These are phyloP conservation scores for Babesia caballi DNA, from an alignment of 169 alveolate genomes.

Conservation along the genomic window DNA sequence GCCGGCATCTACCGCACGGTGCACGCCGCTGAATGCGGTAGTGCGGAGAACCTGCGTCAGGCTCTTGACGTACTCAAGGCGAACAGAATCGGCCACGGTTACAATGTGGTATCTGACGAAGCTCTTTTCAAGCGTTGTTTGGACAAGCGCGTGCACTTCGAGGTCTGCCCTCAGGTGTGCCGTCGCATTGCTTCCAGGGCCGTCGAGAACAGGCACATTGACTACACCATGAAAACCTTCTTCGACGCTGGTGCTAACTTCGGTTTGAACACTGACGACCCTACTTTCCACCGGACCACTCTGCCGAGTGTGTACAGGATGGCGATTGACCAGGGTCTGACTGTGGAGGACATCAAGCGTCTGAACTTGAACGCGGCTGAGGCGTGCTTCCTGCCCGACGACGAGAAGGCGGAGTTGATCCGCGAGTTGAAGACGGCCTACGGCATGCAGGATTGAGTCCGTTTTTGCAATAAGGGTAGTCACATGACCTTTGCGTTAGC, in stretches of 20 bases:
- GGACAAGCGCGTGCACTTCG: conserved; percentile 1
- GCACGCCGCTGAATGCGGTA: conserved; percentile 12
- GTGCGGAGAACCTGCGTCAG: conserved; percentile 7
- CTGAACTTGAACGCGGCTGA: conserved; percentile 15
- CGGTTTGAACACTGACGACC: conserved; percentile 11
- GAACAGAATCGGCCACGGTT: conserved; percentile 17
- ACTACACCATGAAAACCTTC: not conserved
- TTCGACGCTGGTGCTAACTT: conserved; percentile 10
- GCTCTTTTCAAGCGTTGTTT: not conserved
- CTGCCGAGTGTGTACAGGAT: not conserved
- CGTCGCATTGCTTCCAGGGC: not conserved
- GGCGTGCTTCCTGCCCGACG: conserved; percentile 17
- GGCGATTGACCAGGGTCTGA: conserved; percentile 1
- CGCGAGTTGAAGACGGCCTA: not conserved
- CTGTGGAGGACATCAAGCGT: conserved; percentile 5
- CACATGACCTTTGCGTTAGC: too few species aligned
- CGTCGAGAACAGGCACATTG: not conserved
- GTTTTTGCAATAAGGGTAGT: too few species aligned
- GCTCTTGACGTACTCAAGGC: conserved; percentile 19
- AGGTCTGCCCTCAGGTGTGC: conserved; percentile 2
- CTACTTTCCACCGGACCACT: not conserved
- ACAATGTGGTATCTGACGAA: not conserved
- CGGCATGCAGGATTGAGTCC: too few species aligned
- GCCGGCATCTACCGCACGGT: conserved; percentile 14
- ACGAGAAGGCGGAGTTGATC: conserved; percentile 3